Base-by-base conservation (phyloP, 495 filamentous ascomycete genomes). In the Bryoglossum gracile region DNA sequence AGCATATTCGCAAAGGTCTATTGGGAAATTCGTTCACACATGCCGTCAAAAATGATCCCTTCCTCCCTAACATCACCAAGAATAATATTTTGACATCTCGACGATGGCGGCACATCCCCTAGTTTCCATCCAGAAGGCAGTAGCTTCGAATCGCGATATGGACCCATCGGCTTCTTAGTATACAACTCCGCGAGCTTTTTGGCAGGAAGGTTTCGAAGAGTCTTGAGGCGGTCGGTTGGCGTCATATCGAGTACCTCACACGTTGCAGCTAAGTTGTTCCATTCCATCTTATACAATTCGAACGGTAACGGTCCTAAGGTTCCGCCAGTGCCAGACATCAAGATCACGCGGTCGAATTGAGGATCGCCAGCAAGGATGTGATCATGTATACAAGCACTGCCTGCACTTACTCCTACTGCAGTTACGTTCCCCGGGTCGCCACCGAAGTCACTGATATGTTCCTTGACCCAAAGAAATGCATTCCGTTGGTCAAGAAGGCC, bases 401-500 rank as follows among this genome's bases (percentile, higher is more conserved):
- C 76, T n/a, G 76, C 76, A n/a, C 67, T 72, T 50, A 77, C 71
- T 11, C 76, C 76, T 36, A 73, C 54, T 24, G 68, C 55, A 10
- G 63, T 66, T 14, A 73, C 62, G 1, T 59, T 55, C 28, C 62
- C 47, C 6, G 71, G 56, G 16, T 89, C 78, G 11, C 85, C 85
- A 3, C 83, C 83, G 54, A 89, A 87, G 4, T 73, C 67, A 43
- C 67, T 62, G 51, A 87, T 86, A 56, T 87, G 68, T 47, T 78
- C 69, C 49, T 83, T 73, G 16, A 87, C 75, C 85, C 85, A 88
- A 50, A 86, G 60, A 13, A 89, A 65, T 8, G 80, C 84, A 30
- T 81, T 68, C 1, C 74, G 70, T 59, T 87, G 84, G 58, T 89
- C 85, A 24, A 74, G 62, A 6, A 87, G 67, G 0, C 78, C 85